Percentiles rank a stretch among this genome's conserved stretches.
Conservation (phyloP, 495 filamentous ascomycete species). For the Neurospora sp. region DNA sequence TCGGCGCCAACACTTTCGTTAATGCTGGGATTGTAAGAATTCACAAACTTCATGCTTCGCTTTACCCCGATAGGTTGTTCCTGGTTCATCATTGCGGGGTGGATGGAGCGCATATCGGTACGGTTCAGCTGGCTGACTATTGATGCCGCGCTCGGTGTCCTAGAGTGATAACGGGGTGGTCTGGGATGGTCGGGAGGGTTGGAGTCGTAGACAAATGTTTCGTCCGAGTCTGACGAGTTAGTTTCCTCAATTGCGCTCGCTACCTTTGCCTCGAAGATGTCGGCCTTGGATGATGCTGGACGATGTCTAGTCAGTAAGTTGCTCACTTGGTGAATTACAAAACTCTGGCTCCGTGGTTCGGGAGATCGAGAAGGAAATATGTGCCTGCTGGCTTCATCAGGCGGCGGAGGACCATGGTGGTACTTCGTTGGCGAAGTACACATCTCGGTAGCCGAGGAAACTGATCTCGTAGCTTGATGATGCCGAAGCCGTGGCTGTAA, state of each 20-base stretch:
- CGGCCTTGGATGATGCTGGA: constrained; percentile 85
- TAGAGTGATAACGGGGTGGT: constrained; percentile 78
- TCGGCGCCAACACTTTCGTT: constrained; percentile 48
- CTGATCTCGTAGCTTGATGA: constrained; percentile 27
- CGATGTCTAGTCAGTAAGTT: constrained; percentile 42
- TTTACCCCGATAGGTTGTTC: constrained; percentile 65
- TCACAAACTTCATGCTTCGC: constrained; percentile 98
- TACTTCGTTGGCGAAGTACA: constrained; percentile 21
- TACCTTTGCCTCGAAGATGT: constrained; percentile 95
- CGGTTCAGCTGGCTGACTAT: constrained; percentile 74
- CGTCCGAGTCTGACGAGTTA: constrained; percentile 88
- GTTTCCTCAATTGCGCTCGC: constrained; percentile 87
- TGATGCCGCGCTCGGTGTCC: constrained; percentile 90
- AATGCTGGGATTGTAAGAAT: constrained; percentile 55
- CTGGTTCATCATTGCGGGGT: constrained; percentile 50
- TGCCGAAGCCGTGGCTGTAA: constrained; percentile 18
- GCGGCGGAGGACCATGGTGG: constrained; percentile 30
- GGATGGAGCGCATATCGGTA: constrained; percentile 47
- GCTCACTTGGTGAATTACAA: constrained; percentile 28
- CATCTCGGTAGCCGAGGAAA: constrained; percentile 20
- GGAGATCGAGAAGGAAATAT: constrained; percentile 7
- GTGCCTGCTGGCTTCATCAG: constrained; percentile 12
- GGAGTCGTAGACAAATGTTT: constrained; percentile 98
- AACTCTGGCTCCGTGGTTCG: constrained; percentile 14
- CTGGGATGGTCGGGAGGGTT: constrained; percentile 84